These are phyloP conservation scores for Rhizopus stolonifer DNA, from an alignment of 371 early-diverging fungal species.

Conservation along the genomic window DNA sequence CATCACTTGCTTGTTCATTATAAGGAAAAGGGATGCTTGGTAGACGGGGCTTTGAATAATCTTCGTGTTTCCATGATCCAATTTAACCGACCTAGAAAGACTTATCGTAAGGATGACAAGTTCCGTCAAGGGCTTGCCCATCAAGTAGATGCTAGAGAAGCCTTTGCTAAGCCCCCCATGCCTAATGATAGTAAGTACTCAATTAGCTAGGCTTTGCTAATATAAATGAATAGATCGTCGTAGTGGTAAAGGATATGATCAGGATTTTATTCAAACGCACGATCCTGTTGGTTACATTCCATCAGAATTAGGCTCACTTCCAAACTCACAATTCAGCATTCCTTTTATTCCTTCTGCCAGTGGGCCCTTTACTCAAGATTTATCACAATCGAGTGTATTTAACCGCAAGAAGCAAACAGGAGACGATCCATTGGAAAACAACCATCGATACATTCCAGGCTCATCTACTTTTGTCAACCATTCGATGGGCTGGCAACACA, in stretches of 20 bases:
- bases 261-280: slow-evolving; percentile 60
- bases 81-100: slow-evolving; percentile 74
- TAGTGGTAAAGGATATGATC: slow-evolving; percentile 44
- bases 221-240: slow-evolving; percentile 41
- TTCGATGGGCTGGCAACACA: slow-evolving; percentile 36
- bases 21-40: slow-evolving; percentile 88
- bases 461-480: slow-evolving; percentile 44
- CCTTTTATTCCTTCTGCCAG: slow-evolving; percentile 64
- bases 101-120: slow-evolving; percentile 62
- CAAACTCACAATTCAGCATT: slow-evolving; percentile 61
- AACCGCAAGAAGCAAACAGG: slow-evolving; percentile 38
- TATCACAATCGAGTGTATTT: slow-evolving; percentile 55
- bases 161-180: slow-evolving; percentile 61
- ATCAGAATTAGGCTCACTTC: slow-evolving; percentile 55
- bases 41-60: slow-evolving; percentile 93
- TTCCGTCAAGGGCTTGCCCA: slow-evolving; percentile 68
- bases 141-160: slow-evolving; percentile 67
- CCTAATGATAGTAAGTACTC: slow-evolving; percentile 44
- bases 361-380: slow-evolving; percentile 72
- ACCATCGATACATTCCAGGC: slow-evolving; percentile 40
- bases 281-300: slow-evolving; percentile 61
- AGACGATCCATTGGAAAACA: slow-evolving; percentile 17
- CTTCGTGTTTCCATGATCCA: slow-evolving; percentile 85
- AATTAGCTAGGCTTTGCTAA: not conserved
- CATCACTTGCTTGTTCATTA: slow-evolving; percentile 92